These are phyloP conservation scores for Suillus spraguei DNA, from an alignment of 768 basidiomycete species.

Conservation along the genomic window DNA sequence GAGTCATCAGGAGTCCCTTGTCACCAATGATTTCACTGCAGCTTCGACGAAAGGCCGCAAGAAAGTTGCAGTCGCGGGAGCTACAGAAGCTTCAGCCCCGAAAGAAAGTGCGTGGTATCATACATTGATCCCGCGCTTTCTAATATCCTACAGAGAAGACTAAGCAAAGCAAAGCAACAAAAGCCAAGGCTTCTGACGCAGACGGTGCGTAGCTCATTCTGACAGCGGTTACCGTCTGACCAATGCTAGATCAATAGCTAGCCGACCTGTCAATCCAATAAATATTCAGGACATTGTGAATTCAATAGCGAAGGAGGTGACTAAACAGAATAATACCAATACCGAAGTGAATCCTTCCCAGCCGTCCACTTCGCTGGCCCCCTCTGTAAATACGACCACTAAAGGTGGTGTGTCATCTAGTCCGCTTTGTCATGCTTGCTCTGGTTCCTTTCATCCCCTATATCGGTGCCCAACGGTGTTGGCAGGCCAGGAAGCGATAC, in stretches of 20 bases:
- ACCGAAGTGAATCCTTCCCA: background rate
- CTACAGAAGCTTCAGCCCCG: background rate
- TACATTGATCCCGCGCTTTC: background rate
- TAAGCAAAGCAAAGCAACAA: background rate
- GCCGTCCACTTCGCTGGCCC: background rate
- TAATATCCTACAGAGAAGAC: constrained; percentile 3
- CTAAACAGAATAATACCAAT: background rate
- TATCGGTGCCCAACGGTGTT: constrained; percentile 50
- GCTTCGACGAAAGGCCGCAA: background rate
- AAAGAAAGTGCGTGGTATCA: constrained; percentile 7
- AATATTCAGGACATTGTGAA: constrained; percentile 1
- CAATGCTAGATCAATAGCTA: constrained; percentile 9
- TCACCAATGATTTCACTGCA: background rate
- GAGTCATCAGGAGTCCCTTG: background rate
- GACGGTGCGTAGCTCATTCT: background rate
- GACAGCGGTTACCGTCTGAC: background rate
- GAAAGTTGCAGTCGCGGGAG: background rate
- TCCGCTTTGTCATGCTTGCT: constrained; percentile 48
- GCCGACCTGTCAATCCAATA: background rate
- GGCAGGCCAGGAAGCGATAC: constrained; percentile 45
- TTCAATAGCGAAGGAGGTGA: background rate
- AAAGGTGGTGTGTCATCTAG: constrained; percentile 10
- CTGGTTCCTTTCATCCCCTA: constrained; percentile 48
- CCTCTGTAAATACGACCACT: constrained; percentile 5
- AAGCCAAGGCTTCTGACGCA: too few relatives aligned